Evolutionary conservation across 306 rosid genomes (phyloP).

Genomic region (Ochetophila trinervis): DNA sequence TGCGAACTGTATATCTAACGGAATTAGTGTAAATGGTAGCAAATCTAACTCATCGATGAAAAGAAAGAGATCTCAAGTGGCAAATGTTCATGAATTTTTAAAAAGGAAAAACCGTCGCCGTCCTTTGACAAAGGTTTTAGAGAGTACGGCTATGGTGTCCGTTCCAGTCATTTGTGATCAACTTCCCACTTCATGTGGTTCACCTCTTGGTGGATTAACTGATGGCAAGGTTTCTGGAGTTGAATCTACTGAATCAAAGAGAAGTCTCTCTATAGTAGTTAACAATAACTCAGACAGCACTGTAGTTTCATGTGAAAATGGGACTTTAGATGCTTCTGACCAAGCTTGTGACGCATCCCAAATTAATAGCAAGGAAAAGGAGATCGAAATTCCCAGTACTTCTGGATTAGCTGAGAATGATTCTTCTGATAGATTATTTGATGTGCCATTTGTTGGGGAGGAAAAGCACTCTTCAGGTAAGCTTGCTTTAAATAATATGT

Average conservation of each 20-base stretch:
- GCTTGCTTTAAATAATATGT: constrained; percentile 4
- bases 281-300: constrained; percentile 40
- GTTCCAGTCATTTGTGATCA: constrained; percentile 68
- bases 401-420: constrained; percentile 45
- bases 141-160: constrained; percentile 81
- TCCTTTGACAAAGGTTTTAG: constrained; percentile 82
- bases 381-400: constrained; percentile 40
- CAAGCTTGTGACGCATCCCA: constrained; percentile 44
- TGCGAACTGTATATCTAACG: constrained; percentile 48
- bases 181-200: constrained; percentile 54
- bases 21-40: constrained; percentile 54
- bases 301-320: constrained; percentile 59
- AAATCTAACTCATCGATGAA: constrained; percentile 47
- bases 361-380: constrained; percentile 40
- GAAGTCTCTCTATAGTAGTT: constrained; percentile 26
- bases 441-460: constrained; percentile 59
- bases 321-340: constrained; percentile 43
- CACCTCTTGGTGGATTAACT: constrained; percentile 46
- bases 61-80: constrained; percentile 78
- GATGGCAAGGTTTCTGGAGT: constrained; percentile 48
- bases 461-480: constrained; percentile 64
- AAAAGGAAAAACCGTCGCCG: constrained; percentile 73
- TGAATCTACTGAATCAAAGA: constrained; percentile 55
- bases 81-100: constrained; percentile 55
- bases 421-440: constrained; percentile 53